Base-by-base conservation (phyloP, 2,329 filamentous ascomycete species). In the Fusarium floridanum region DNA sequence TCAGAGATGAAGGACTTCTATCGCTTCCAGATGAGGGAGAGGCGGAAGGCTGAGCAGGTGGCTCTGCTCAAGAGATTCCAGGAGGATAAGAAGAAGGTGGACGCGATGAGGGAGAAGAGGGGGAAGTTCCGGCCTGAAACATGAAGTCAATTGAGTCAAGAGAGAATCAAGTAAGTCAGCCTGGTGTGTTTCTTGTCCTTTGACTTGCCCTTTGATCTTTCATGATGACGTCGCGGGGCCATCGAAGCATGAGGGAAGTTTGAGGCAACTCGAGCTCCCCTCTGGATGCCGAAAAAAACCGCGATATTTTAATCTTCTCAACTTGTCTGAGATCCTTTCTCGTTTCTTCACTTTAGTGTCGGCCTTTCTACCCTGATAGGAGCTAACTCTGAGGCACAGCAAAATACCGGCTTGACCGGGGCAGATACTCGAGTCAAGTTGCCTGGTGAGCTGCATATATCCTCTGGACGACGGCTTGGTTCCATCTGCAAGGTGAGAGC, bases 11-110 rank as follows among this genome's bases (percentile, higher is more conserved):
- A 89, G 69, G 92, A 94, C 82, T 97, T 97, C 81, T 97, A 97
- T 82, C 87, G 94, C 68, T 97, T 96, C 87, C 94, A 97, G 86
- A 88, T 90, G 74, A 85, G 94, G 56, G 93, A 97, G 85, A 91
- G 91, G 85, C 90, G 92, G 84, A 97, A 97, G 87, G 90, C 91
- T 78, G 89, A 91, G 77, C 93, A 94, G 81, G 87, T 89, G 56
- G 88, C 91, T 68, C 80, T 97, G 82, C 84, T 94, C 74, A 91
- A 84, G 83, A 88, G 89, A 74, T 97, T 97, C 83, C 92, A 95
- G 81, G 90, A 93, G 81, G 94, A 96, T 84, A 89, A 88, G 85
- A 90, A 86, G 84, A 93, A 90, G 83, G 90, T 97, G 56, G 86
- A 90, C 79, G 90, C 91, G 67, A 92, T 95, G 91, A 91, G 90